A percentile compares a stretch with the other conserved stretches of the same genome.
phyloP scores from a whole-genome alignment of 495 filamentous ascomycete genomes.

The Penicillium psychrofluorescens region DNA sequence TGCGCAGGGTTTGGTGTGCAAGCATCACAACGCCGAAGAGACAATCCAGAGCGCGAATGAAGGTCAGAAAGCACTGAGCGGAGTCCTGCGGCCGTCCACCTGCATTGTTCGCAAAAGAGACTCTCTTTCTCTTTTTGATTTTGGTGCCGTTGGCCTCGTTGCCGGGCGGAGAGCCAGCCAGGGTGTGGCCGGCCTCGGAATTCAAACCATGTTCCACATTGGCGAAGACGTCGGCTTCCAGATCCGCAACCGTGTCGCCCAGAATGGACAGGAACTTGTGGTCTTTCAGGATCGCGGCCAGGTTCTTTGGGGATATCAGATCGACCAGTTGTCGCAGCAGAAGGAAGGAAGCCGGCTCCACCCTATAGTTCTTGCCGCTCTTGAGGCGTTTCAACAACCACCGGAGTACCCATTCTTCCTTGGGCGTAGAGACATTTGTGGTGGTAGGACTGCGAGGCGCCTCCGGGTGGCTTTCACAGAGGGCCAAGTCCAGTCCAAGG shows the following conservation, averaged over 20 bases:
- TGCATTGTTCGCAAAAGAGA: conserved; percentile 5
- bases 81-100: conserved; percentile 29
- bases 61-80: conserved; percentile 33
- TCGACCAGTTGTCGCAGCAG: conserved; percentile 41
- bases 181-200: conserved; percentile 32
- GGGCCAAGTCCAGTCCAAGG: conserved; percentile 34
- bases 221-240: conserved; percentile 30
- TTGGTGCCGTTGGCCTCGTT: conserved; percentile 27
- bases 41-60: conserved; percentile 32
- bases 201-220: conserved; percentile 22
- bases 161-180: conserved; percentile 25
- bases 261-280: conserved; percentile 43
- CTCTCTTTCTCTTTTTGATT: conserved; percentile 39
- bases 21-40: conserved; percentile 27
- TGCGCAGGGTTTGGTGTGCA: conserved; percentile 15
- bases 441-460: conserved; percentile 21
- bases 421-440: conserved; percentile 26
- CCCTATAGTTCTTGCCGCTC: conserved; percentile 31
- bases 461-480: conserved; percentile 28
- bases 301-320: conserved; percentile 33
- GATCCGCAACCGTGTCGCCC: conserved; percentile 28
- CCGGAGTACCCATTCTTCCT: conserved; percentile 59
- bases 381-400: conserved; percentile 62
- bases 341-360: conserved; percentile 40
- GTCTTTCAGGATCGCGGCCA: conserved; percentile 43